Conservation (phyloP, 2,329 filamentous ascomycete genomes). For the Talaromyces pinophilus region DNA sequence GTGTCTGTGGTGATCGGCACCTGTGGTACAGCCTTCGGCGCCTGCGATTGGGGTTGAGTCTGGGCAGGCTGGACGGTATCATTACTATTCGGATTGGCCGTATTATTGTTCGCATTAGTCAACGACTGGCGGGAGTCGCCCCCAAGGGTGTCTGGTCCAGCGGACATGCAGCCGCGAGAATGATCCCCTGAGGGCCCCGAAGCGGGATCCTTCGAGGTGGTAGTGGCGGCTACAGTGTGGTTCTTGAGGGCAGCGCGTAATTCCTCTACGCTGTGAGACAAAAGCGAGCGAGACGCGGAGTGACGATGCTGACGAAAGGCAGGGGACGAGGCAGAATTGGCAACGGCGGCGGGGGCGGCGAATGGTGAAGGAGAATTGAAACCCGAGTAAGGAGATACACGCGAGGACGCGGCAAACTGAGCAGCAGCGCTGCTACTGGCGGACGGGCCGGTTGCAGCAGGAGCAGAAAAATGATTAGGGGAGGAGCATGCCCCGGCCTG, state of each 20-base stretch:
- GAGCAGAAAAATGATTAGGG: constrained; percentile 24
- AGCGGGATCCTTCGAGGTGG: constrained; percentile 28
- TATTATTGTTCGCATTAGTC: constrained; percentile 13
- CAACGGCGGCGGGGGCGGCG: constrained; percentile 12
- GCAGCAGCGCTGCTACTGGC: constrained; percentile 25
- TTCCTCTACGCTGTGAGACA: constrained; percentile 41
- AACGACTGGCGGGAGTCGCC: constrained; percentile 29
- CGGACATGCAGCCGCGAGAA: constrained; percentile 38
- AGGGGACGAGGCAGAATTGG: background rate
- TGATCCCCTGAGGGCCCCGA: constrained; percentile 34
- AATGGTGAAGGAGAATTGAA: constrained; percentile 3
- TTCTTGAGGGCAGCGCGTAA: constrained; percentile 42
- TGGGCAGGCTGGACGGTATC: background rate
- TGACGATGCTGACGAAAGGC: constrained; percentile 12
- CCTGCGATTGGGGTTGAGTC: background rate
- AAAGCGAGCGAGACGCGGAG: constrained; percentile 25
- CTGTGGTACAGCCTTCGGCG: constrained; percentile 12
- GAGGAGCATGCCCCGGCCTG: constrained; percentile 34
- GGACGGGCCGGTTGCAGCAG: constrained; percentile 19
- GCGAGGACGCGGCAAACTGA: constrained; percentile 9
- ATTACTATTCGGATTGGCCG: background rate
- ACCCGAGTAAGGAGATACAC: constrained; percentile 7
- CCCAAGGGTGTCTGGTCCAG: constrained; percentile 37
- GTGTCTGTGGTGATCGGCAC: constrained; percentile 1
- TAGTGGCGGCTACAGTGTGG: constrained; percentile 41